Evolutionary conservation across 176 grass and related monocot species (phyloP).

Genomic region (Oropetium thomaeum): DNA sequence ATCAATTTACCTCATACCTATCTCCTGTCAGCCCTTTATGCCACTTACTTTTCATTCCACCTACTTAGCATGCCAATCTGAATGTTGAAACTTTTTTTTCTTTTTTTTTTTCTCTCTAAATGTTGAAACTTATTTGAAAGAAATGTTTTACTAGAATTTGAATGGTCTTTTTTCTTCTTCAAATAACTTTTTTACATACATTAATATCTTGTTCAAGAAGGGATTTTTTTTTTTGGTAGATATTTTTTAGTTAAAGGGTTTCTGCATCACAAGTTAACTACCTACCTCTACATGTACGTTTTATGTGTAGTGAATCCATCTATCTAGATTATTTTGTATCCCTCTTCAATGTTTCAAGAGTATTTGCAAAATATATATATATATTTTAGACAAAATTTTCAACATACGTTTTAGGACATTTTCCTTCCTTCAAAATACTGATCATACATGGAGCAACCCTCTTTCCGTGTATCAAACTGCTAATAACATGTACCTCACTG

Average conservation of each 20-base stretch:
- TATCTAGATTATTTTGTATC: not conserved
- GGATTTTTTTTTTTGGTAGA: not conserved
- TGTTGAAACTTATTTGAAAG: slow-evolving; percentile 4
- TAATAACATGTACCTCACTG: not conserved
- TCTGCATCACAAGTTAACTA: not conserved
- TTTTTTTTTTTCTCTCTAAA: no score
- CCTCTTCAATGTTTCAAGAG: not conserved
- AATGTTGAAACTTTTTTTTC: not conserved
- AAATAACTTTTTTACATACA: not conserved
- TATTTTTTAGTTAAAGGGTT: not conserved
- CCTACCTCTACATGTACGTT: not conserved
- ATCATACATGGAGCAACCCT: not conserved
- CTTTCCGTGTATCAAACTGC: not conserved
- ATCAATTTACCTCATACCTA: slow-evolving; percentile 12
- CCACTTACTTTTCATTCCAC: not conserved
- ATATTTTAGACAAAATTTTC: no score
- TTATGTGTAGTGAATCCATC: not conserved
- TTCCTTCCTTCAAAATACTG: not conserved
- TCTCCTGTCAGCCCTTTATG: not conserved
- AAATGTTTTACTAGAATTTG: not conserved
- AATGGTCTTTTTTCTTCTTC: not conserved
- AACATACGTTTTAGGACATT: no score
- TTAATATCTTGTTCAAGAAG: not conserved
- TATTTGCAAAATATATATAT: slow-evolving; percentile 1
- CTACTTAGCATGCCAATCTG: no score